A percentile compares a stretch with the other conserved stretches of the same genome.
Conservation (phyloP, 2,329 filamentous ascomycete species). For the Truncatella angustata region DNA sequence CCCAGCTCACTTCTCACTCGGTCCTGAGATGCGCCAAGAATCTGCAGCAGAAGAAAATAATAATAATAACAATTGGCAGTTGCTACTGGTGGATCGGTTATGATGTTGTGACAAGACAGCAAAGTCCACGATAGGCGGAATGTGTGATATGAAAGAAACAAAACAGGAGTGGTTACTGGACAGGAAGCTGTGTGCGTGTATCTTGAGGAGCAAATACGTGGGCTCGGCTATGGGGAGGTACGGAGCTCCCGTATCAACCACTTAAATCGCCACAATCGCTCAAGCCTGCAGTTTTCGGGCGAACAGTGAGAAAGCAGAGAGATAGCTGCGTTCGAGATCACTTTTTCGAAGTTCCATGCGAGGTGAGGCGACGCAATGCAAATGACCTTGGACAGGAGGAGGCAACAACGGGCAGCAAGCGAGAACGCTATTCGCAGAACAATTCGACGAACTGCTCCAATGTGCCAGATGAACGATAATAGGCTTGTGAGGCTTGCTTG, state of each 20-base stretch:
- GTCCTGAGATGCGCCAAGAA: conserved; percentile 9
- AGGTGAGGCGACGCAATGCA: too few species aligned
- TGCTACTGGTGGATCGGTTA: conserved; percentile 4
- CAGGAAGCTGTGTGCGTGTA: neutral
- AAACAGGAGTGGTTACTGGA: neutral
- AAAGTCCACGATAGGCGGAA: neutral
- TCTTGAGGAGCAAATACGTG: neutral
- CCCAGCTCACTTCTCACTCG: neutral
- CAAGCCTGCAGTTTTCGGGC: neutral
- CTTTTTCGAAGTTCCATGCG: too few species aligned
- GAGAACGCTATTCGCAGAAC: neutral
- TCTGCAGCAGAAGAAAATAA: conserved; percentile 2
- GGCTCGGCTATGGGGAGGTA: conserved; percentile 4
- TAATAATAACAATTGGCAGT: conserved; percentile 10
- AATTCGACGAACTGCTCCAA: neutral
- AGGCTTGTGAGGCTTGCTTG: conserved; percentile 22
- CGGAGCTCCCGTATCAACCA: conserved; percentile 4
- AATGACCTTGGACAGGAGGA: too few species aligned
- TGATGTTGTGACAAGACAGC: neutral
- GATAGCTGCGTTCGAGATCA: too few species aligned
- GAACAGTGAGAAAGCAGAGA: too few species aligned
- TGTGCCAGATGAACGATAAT: neutral
- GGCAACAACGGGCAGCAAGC: neutral
- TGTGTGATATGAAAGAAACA: conserved; percentile 5
- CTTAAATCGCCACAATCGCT: conserved; percentile 5